Evolutionary conservation across 495 filamentous ascomycete species (phyloP), one percentile per base, ranked within the genome.

Genomic region (Ramalina intermedia): DNA sequence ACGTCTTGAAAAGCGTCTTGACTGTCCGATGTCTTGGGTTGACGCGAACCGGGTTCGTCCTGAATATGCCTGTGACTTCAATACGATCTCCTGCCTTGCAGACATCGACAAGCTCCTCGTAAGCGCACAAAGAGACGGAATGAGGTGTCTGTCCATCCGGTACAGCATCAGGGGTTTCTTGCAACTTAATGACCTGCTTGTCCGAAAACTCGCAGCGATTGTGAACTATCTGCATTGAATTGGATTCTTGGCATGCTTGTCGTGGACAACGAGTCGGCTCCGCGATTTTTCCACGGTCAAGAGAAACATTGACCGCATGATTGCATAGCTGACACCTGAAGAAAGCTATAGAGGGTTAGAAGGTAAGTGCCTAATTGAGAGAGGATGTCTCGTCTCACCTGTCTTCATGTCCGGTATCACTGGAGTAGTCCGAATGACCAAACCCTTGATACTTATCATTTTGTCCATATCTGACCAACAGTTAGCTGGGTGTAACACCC

Each of bases 341-440:
- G 69, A 95, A 96, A 0, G 86, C 87, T 59, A 18, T 24, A 23
- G 35, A 16, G 6, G 40, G 1, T n/a, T 46, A 8, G 53, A 37
- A 13, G 27, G 42, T 43, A 5, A 33, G 29, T 1, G 33, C 14
- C 9, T 4, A 3, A 8, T 39, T 41, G 21, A 23, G 46, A 13
- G 38, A 23, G 1, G 11, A 48, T 21, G 6, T 35, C n/a, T 36
- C n/a, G 5, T 57, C 64, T 60, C 64, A 75, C 76, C 79, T 63
- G 84, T 79, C 61, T 93, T 95, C 93, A 96, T 96, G 58, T 99
- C 91, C 3, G 91, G 91, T 52, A 99, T 96, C 49, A 96, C 81
- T 4, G 91, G 86, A 2, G 93, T 96, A 14, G 94, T 82, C 18
- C 91, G 82, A 58, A 99, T 99, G 40, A 96, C 91, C 37, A 99